phyloP scores from a whole-genome alignment of 208 protist genomes.

The Trypanosoma avium region DNA sequence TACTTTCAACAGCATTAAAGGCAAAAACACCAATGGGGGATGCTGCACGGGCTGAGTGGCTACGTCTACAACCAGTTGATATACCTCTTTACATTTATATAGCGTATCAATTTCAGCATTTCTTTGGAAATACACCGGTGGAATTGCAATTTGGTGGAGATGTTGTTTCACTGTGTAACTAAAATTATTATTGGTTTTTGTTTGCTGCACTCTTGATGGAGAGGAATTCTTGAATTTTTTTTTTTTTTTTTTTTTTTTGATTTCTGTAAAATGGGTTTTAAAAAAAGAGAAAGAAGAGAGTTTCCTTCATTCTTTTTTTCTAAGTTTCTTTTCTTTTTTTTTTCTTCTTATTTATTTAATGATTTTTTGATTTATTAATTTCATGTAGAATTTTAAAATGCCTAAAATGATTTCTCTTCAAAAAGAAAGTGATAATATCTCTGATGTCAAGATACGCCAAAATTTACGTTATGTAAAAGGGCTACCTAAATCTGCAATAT shows the following conservation, averaged over 20 bases:
- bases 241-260: neutral
- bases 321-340: neutral
- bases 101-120: conserved; percentile 79
- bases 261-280: too few relatives aligned
- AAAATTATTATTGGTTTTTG: conserved; percentile 2
- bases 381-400: too few relatives aligned
- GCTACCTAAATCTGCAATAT: too few relatives aligned
- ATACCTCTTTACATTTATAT: conserved; percentile 84
- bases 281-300: too few relatives aligned
- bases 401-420: too few relatives aligned
- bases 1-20: conserved; percentile 74
- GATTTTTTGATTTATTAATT: too few relatives aligned
- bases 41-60: conserved; percentile 86
- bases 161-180: conserved; percentile 63
- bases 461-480: too few relatives aligned
- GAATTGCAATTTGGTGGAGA: conserved; percentile 83
- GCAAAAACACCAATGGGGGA: conserved; percentile 91
- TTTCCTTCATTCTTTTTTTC: neutral
- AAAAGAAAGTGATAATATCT: too few relatives aligned
- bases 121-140: conserved; percentile 68
- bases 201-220: neutral
- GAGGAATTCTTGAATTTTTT: neutral
- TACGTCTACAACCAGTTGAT: conserved; percentile 80
- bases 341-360: too few relatives aligned
- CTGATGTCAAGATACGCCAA: too few relatives aligned